phyloP scores from a whole-genome alignment of 192 early-diverging fungal species.

The Kickxella alabastrina region DNA sequence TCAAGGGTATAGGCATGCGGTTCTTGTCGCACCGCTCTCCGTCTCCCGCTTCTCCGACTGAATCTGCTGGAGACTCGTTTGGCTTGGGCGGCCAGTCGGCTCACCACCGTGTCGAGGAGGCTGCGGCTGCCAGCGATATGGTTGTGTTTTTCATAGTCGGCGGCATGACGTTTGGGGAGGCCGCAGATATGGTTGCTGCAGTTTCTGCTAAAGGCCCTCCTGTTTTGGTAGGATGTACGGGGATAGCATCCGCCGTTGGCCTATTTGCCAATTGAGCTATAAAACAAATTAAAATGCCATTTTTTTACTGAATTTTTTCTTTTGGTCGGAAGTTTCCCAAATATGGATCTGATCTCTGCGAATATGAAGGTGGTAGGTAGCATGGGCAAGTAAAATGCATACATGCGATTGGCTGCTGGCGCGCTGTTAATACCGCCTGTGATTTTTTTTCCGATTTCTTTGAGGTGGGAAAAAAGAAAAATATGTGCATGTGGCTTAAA shows the following conservation, averaged over 20 bases:
- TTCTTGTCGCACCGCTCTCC: constrained; percentile 21
- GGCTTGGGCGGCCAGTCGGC: not conserved
- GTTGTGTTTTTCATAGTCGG: constrained; percentile 43
- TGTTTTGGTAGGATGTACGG: constrained; percentile 29
- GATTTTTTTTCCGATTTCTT: not conserved
- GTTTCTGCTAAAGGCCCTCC: not conserved
- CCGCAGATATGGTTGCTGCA: constrained; percentile 18
- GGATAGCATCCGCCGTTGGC: constrained; percentile 5
- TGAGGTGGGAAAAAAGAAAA: constrained; percentile 2
- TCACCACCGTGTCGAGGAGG: constrained; percentile 13
- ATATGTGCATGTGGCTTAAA: not conserved
- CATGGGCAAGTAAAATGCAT: too few species aligned
- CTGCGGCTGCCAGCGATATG: constrained; percentile 12
- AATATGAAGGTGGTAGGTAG: too few species aligned
- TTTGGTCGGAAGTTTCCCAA: not conserved
- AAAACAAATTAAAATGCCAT: too few species aligned
- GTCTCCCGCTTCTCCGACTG: constrained; percentile 3
- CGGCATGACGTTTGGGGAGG: constrained; percentile 43
- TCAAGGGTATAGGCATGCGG: constrained; percentile 46
- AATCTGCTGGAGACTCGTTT: not conserved
- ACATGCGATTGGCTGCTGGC: not conserved
- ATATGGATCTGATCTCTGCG: too few species aligned
- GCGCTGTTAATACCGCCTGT: not conserved
- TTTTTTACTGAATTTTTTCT: too few species aligned
- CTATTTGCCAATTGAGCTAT: too few species aligned